Conservation (phyloP, 2,329 filamentous ascomycete species). For the Penicillium verrucosum region DNA sequence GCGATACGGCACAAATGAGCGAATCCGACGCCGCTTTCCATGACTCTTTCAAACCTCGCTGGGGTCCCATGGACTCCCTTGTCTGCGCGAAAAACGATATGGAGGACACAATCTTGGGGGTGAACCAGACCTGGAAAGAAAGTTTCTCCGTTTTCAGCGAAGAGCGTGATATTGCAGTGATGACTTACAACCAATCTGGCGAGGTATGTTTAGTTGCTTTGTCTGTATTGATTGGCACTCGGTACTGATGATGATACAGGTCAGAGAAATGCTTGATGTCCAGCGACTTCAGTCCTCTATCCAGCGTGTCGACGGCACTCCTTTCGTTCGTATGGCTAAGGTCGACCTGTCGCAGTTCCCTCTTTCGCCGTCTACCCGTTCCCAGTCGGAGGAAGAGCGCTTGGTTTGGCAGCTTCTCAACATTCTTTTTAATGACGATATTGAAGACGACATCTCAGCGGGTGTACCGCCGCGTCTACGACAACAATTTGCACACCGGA, state of each 20-base stretch:
- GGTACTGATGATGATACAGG: constrained; percentile 13
- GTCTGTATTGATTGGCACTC: not conserved
- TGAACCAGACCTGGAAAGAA: constrained; percentile 50
- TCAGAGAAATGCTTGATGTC: constrained; percentile 32
- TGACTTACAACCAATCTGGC: constrained; percentile 23
- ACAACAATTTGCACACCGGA: constrained; percentile 41
- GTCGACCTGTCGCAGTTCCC: constrained; percentile 36
- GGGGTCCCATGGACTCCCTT: constrained; percentile 71
- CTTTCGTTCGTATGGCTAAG: constrained; percentile 47
- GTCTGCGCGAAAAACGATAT: constrained; percentile 57
- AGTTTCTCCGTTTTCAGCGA: constrained; percentile 47
- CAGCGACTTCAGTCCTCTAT: constrained; percentile 44
- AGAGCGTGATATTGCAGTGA: constrained; percentile 31
- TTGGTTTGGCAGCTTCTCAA: constrained; percentile 79
- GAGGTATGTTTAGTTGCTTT: constrained; percentile 18
- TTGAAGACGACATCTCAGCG: constrained; percentile 46
- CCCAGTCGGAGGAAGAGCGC: constrained; percentile 36
- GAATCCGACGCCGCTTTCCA: constrained; percentile 66
- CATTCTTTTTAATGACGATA: constrained; percentile 75
- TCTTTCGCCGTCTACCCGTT: constrained; percentile 27
- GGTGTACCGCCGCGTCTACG: constrained; percentile 41
- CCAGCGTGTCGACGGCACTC: constrained; percentile 55
- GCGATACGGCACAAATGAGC: constrained; percentile 60
- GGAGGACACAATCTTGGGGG: constrained; percentile 17
- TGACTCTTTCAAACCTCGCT: constrained; percentile 71